Conservation (phyloP, 1,139 yeast genomes). For the Geotrichum reessii region DNA sequence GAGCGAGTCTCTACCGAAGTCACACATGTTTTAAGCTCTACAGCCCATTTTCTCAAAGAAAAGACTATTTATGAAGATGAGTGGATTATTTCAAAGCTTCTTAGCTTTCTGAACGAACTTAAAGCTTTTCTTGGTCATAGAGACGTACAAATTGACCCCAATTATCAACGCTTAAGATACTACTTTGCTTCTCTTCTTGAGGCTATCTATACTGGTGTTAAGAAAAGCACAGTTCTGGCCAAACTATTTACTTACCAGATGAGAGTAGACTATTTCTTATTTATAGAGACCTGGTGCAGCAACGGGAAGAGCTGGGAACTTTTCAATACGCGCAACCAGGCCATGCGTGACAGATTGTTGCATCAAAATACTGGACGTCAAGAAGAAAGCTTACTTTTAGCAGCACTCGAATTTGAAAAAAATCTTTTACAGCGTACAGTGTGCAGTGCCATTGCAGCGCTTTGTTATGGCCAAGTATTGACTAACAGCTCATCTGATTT, state of each 20-base stretch:
- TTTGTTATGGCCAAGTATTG: constrained; percentile 48
- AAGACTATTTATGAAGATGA: constrained; percentile 56
- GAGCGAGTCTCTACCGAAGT: constrained; percentile 67
- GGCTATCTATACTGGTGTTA: constrained; percentile 54
- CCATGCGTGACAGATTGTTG: constrained; percentile 44
- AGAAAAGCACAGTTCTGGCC: constrained; percentile 40
- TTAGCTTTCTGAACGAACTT: constrained; percentile 58
- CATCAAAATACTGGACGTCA: constrained; percentile 29
- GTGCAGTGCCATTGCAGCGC: constrained; percentile 74
- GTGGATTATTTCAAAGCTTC: constrained; percentile 60
- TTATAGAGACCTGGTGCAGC: constrained; percentile 92
- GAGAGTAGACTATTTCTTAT: constrained; percentile 73
- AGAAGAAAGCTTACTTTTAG: constrained; percentile 46
- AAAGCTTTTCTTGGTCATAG: constrained; percentile 57
- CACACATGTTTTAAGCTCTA: constrained; percentile 67
- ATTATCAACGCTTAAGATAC: constrained; percentile 69
- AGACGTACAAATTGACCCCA: constrained; percentile 59
- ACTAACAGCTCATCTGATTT: constrained; percentile 50
- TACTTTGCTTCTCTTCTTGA: constrained; percentile 77
- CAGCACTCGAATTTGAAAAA: constrained; percentile 79
- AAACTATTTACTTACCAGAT: constrained; percentile 80
- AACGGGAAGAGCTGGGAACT: constrained; percentile 61
- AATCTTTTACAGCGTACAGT: constrained; percentile 66
- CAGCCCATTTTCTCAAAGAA: constrained; percentile 57
- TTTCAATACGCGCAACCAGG: constrained; percentile 60